Base-by-base conservation (phyloP, 164 flowering plant species). In the Paratinospora sagittata region DNA sequence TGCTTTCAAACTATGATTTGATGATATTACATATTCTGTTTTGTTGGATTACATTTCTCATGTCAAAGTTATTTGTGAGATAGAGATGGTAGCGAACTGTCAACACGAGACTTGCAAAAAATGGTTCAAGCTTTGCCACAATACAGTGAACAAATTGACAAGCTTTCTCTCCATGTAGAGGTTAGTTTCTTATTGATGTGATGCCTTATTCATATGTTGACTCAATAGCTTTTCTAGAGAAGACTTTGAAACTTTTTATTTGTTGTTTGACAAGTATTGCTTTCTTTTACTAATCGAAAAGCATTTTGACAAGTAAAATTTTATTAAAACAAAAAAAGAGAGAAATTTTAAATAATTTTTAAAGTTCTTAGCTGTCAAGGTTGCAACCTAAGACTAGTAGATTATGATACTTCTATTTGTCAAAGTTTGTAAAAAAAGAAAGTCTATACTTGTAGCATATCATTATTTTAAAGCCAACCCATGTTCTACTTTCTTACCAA, bases 71-170 rank as follows among this genome's bases (percentile, higher is more conserved):
- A 27, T 64, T 34, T 69, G 62, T 69, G 63, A 65, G 73, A 64
- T 72, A 96, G 98, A 81, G 90, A 87, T 83, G 89, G 94, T 72
- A 69, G 84, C 73, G 98, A 96, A 76, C 71, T 96, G 68, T 96
- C 99, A 21, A 96, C 99, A 55, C 78, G 93, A 75, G 99, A 96
- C 41, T 76, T 96, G 81, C 98, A 96, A 79, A 91, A 96, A 80
- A 91, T 96, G 97, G 99, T 96, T 75, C 99, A 96, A 87, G 97
- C 98, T 72, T 83, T 96, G 82, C 99, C 99, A 30, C 95, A 96
- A 70, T 96, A 96, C 57, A 93, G 87, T 81, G 98, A 96, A 71
- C 95, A 90, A 82, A 90, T 90, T 73, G 97, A 96, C 75, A 96
- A 91, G 84, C 96, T 96, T 78, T 89, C 99, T 66, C 89, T 90